Percentiles rank a stretch among this genome's conserved stretches.
Evolutionary conservation across 2,329 filamentous ascomycete genomes (phyloP).

Genomic region (Colletotrichum cuscutae): DNA sequence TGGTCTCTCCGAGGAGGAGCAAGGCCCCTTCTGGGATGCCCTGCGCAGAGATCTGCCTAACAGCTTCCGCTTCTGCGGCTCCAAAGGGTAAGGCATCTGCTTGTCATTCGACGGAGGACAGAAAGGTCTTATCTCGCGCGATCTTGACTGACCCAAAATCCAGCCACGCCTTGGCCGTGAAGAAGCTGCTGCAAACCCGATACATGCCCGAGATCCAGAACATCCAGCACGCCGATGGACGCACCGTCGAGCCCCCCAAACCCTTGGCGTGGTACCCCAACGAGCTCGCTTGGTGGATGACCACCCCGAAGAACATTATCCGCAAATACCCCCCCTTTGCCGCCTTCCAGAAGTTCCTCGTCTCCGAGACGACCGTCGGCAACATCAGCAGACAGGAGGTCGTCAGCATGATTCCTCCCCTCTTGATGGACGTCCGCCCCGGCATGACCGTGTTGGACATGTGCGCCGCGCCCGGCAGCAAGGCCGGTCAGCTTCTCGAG

Average conservation of each 20-base stretch:
- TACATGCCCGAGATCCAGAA: conserved; percentile 92
- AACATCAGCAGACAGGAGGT: conserved; percentile 98
- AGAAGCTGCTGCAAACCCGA: conserved; percentile 85
- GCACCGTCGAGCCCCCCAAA: conserved; percentile 82
- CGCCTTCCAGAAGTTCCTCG: conserved; percentile 96
- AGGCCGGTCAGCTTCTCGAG: conserved; percentile 94
- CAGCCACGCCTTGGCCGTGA: conserved; percentile 91
- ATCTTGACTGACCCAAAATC: not conserved
- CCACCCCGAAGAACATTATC: conserved; percentile 94
- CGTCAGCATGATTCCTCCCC: conserved; percentile 97
- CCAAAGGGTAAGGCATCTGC: conserved; percentile 75
- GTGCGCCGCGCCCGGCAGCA: conserved; percentile 96
- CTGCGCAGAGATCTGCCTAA: conserved; percentile 90
- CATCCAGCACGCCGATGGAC: conserved; percentile 85
- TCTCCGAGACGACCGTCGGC: conserved; percentile 95
- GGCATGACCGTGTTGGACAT: conserved; percentile 95
- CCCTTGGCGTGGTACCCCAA: conserved; percentile 94
- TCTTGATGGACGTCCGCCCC: conserved; percentile 89
- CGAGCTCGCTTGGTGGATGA: conserved; percentile 96
- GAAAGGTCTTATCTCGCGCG: too few relatives aligned
- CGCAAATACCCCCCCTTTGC: conserved; percentile 94
- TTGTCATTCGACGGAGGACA: too few relatives aligned
- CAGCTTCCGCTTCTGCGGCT: conserved; percentile 97
- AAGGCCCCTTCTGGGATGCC: conserved; percentile 83
- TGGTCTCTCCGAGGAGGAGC: conserved; percentile 81